A percentile compares a stretch with the other conserved stretches of the same genome.
These are phyloP conservation scores for Fusarium sp. DNA, from an alignment of 2,329 filamentous ascomycete genomes.

Conservation along the genomic window DNA sequence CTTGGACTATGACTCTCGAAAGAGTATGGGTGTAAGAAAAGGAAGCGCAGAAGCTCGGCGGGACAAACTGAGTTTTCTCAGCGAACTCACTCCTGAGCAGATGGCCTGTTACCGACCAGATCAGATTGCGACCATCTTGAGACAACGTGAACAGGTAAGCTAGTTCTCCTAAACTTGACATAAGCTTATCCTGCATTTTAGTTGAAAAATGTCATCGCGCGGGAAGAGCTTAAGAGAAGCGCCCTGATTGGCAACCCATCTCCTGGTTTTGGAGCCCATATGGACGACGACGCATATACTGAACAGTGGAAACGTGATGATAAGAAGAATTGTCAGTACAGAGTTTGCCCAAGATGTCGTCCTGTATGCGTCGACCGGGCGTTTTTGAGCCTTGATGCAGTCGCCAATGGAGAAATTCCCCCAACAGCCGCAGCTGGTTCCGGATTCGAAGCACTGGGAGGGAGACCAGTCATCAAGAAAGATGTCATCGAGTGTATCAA, in stretches of 20 bases:
- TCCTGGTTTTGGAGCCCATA: conserved; percentile 24
- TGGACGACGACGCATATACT: conserved; percentile 35
- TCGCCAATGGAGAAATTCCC: conserved; percentile 62
- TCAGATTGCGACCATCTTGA: conserved; percentile 61
- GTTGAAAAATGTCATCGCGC: conserved; percentile 46
- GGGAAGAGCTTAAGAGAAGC: conserved; percentile 42
- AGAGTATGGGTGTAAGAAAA: conserved; percentile 51
- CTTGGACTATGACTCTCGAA: conserved; percentile 49
- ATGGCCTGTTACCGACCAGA: conserved; percentile 58
- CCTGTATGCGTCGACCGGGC: conserved; percentile 56
- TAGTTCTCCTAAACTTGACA: conserved; percentile 9
- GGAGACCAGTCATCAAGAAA: conserved; percentile 58
- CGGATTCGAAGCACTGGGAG: conserved; percentile 59
- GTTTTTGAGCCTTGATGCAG: conserved; percentile 61
- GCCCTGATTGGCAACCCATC: conserved; percentile 37
- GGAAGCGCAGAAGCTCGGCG: conserved; percentile 55
- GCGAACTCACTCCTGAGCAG: conserved; percentile 56
- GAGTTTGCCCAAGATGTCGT: conserved; percentile 62
- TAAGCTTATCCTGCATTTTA: neutral
- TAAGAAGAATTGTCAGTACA: conserved; percentile 61
- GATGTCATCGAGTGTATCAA: conserved; percentile 55
- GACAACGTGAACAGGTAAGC: conserved; percentile 61
- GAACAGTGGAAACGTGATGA: conserved; percentile 54
- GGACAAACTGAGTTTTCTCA: conserved; percentile 58
- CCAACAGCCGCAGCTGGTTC: conserved; percentile 63